Base-by-base conservation (phyloP, 164 flowering plant genomes). In the Liquidambar formosana region DNA sequence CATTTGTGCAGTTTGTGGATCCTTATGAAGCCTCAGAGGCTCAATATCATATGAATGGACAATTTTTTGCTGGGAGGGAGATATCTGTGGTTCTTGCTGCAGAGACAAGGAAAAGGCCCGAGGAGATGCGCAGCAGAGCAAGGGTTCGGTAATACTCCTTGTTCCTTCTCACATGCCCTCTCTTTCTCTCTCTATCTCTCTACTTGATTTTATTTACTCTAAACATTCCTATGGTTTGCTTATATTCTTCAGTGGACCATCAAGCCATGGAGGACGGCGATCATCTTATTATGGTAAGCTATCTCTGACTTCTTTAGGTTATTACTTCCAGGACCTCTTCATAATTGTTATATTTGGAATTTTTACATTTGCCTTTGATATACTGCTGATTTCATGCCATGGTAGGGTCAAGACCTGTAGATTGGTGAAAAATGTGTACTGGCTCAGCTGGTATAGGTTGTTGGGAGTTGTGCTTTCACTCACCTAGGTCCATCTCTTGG, bases 1-100 rank as follows among this genome's bases (percentile, higher is more conserved):
- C 94, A n/a, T 92, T 92, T 87, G 94, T 92, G 81, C 88, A 92
- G 85, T 92, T 89, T 86, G 92, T 92, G 63, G 94, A 92, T 78
- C 64, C 88, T 33, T 79, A 77, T 79, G 93, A 88, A 49, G 93
- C 97, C 19, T 49, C 78, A 43, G 93, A 92, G 75, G 97, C 97
- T 73, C 97, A 89, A 57, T 85, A 85, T 71, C 87, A 84, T 66
- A 89, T 92, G 97, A 88, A 92, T 79, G 82, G 97, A 41, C 82
- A 83, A 66, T 71, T 79, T 28, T 88, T 92, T 81, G 85, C 89
- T 74, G 93, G 94, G 21, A 77, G 93, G 73, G 89, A 89, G 78
- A 84, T 92, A 58, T 80, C 89, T 69, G 97, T 89, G 14, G 94
- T 92, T 49, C 67, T 92, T 84, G 97, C 97, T 77, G 83, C 90